Conservation (phyloP, 2,329 filamentous ascomycete genomes). For the Colletotrichum magnum region DNA sequence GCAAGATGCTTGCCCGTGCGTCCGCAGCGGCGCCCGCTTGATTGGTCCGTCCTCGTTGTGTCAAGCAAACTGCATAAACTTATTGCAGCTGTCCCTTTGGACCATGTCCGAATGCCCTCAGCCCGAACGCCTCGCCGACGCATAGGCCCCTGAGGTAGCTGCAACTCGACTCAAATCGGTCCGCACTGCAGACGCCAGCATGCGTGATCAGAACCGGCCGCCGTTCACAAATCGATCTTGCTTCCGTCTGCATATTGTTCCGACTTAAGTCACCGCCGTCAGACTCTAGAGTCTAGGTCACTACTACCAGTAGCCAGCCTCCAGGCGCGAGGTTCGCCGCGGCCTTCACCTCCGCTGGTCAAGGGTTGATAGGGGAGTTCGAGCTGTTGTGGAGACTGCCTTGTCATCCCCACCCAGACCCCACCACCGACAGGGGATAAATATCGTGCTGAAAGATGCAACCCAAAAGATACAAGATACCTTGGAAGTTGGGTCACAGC, state of each 20-base stretch:
- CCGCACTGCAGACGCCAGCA: constrained; percentile 32
- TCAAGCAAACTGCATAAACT: constrained; percentile 28
- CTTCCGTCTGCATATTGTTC: constrained; percentile 32
- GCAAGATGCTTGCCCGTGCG: constrained; percentile 20
- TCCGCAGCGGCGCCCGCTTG: constrained; percentile 6
- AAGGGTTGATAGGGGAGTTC: constrained; percentile 23
- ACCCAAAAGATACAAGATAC: constrained; percentile 34
- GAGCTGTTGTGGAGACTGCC: constrained; percentile 27
- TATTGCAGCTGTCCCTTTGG: constrained; percentile 26
- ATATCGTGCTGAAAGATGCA: constrained; percentile 24
- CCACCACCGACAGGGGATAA: constrained; percentile 10
- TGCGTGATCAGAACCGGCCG: constrained; percentile 28
- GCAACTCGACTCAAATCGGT: constrained; percentile 25
- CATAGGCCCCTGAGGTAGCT: constrained; percentile 19
- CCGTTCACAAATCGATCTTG: constrained; percentile 36
- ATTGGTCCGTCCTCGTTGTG: constrained; percentile 19
- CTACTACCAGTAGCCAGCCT: no score
- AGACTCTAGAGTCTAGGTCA: background rate
- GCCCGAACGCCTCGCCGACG: constrained; percentile 28
- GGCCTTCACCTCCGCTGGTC: constrained; percentile 12
- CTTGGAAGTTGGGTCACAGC: constrained; percentile 8
- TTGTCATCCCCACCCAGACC: constrained; percentile 30
- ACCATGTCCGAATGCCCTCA: constrained; percentile 33
- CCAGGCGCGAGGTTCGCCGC: background rate
- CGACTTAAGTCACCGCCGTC: constrained; percentile 13